Conservation (phyloP, 2,329 filamentous ascomycete genomes). For the Lachnellula willkommii region DNA sequence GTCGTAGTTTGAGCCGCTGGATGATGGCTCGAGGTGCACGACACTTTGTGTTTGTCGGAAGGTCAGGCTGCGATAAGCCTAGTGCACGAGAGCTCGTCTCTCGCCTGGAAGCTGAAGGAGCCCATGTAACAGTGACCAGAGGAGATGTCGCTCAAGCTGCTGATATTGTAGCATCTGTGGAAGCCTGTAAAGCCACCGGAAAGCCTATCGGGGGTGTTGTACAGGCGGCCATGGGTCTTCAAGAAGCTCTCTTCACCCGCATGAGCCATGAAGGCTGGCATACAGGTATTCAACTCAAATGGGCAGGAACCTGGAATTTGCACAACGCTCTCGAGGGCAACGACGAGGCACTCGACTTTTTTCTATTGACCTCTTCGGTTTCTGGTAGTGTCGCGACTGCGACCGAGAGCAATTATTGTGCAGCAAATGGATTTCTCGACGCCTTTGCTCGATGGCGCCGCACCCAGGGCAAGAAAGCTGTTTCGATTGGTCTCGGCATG, state of each 20-base stretch:
- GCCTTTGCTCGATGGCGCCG: slow-evolving; percentile 7
- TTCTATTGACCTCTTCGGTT: neutral
- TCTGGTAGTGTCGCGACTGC: neutral
- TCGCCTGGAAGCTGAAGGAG: slow-evolving; percentile 17
- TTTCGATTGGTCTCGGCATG: slow-evolving; percentile 12
- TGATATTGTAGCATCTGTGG: slow-evolving; percentile 1
- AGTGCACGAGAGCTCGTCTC: slow-evolving; percentile 24
- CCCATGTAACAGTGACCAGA: neutral
- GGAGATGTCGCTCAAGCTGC: slow-evolving; percentile 1
- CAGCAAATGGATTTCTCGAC: slow-evolving; percentile 4
- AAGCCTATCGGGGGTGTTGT: slow-evolving; percentile 16
- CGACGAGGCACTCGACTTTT: slow-evolving; percentile 33
- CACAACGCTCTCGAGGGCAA: slow-evolving; percentile 5
- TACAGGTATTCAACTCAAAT: slow-evolving; percentile 1
- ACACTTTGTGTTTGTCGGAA: slow-evolving; percentile 12
- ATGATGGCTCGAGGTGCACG: slow-evolving; percentile 13
- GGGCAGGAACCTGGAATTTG: slow-evolving; percentile 7
- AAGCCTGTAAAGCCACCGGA: neutral
- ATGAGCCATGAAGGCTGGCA: neutral
- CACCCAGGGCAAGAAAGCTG: slow-evolving; percentile 2
- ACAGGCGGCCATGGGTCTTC: slow-evolving; percentile 22
- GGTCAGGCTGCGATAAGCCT: slow-evolving; percentile 9
- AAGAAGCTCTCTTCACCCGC: slow-evolving; percentile 16
- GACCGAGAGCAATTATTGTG: slow-evolving; percentile 1
- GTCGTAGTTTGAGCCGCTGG: slow-evolving; percentile 14